Base-by-base conservation (phyloP, 1,284 basidiomycete genomes). In the Athelia psychrophila region DNA sequence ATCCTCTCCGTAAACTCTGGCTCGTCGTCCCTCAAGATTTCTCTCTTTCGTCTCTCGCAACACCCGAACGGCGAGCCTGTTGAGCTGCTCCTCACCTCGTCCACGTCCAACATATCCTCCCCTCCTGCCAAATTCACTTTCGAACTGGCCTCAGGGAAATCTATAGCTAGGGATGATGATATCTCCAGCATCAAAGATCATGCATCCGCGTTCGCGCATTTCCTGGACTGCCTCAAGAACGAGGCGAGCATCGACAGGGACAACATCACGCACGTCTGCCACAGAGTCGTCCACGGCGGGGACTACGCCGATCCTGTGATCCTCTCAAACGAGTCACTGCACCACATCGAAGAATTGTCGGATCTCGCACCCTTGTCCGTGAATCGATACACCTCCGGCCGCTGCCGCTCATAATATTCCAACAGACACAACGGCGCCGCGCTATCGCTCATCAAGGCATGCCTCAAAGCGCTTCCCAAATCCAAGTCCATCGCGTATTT, bases 231-330 rank as follows among this genome's bases (percentile, higher is more conserved):
- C 48, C 69, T 88, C 32, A 61, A 76, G 51, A 51, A 64, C 8
- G 72, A 77, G 25, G 69, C 68, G 2, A 67, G 68, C 47, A 74
- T 85, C 42, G 72, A 80, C 56, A 64, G 64, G 16, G 60, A 67
- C 32, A 57, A 74, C 2, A 79, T 90, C 50, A 68, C 63, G 5
- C 73, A 81, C 53, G 73, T 87, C 42, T 87, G 86, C 57, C 86
- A 90, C 63, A 78, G 83, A 27, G 86, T 93, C 46, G 93, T 95
- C 1, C 93, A 95, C 60, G 93, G 93, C 2, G 92, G 92, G 2
- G 79, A 81, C 47, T 88, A 87, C 60, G 73, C 73, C 19, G 75
- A 81, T 23, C 87, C 91, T 1, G 82, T 92, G 15, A 58, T 81
- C 36, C 83, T 95, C 53, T 83, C 71, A 61, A 77, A 77, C 61